Evolutionary conservation across 1,284 basidiomycete species (phyloP), one percentile per base, ranked within the genome.

Genomic region (Phellopilus nigrolimitatus): DNA sequence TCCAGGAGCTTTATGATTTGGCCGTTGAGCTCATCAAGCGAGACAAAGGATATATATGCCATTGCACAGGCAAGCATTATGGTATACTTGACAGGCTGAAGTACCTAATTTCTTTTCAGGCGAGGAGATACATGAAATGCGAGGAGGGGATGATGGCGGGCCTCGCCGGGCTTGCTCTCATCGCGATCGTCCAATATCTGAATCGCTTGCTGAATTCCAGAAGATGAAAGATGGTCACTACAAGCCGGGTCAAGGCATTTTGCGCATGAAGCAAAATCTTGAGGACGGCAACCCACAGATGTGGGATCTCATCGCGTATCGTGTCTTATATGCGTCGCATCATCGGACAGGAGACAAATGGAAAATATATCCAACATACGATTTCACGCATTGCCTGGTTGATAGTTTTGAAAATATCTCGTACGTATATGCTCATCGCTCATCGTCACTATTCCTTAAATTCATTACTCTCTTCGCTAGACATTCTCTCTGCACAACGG

Each of bases 401-500:
- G 97, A 99, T 82, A 97, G 93, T 62, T 90, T 99, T 64, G 97
- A 99, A 68, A 97, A 98, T 68, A 98, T 99, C 63, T 93, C 94
- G 93, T 95, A 62, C 65, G 92, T 79, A 7, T 15, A 28, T 15
- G 47, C 56, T 31, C 3, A 47, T 17, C 22, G 7, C 4, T 38
- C 24, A 5, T 47, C 22, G 34, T n/a, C 44, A 40, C 22, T 19
- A 33, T 15, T 25, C 15, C n/a, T n/a, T n/a, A n/a, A n/a, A n/a
- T n/a, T n/a, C n/a, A n/a, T 28, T 19, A 34, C 43, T 30, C 28
- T 41, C 24, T 46, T 24, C 19, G 27, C 41, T 57, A 97, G 93
- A 33, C 97, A 99, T 74, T 99, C 97, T 2, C 76, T 99, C 15
- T 99, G 97, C 67, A 99, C 97, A 1, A 86, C 84, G 36, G 97